These are phyloP conservation scores for Apophysomyces sp. DNA, from an alignment of 371 early-diverging fungal species.

Conservation along the genomic window DNA sequence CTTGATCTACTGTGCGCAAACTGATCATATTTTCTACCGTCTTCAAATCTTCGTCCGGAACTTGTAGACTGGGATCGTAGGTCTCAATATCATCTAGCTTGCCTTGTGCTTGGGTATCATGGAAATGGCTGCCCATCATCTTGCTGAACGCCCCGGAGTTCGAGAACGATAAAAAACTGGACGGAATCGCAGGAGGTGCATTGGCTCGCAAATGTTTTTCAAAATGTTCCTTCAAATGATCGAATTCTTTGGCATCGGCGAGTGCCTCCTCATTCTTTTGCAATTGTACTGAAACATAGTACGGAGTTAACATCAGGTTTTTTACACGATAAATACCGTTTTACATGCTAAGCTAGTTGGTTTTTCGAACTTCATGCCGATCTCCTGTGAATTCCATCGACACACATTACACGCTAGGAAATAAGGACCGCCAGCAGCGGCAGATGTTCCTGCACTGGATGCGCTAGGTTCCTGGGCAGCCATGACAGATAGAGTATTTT, in stretches of 20 bases:
- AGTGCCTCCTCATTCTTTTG: conserved; percentile 74
- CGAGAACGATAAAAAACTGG: conserved; percentile 42
- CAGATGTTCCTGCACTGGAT: conserved; percentile 15
- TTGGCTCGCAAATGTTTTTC: conserved; percentile 64
- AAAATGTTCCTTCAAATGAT: conserved; percentile 78
- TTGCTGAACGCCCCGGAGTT: conserved; percentile 40
- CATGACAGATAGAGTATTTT: conserved; percentile 80
- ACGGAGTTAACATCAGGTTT: neutral
- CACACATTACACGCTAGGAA: conserved; percentile 83
- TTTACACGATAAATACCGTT: conserved; percentile 6
- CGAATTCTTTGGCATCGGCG: conserved; percentile 80
- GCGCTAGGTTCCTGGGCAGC: conserved; percentile 57
- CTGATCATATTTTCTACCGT: conserved; percentile 49
- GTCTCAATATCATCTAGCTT: conserved; percentile 50
- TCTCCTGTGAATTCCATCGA: conserved; percentile 90
- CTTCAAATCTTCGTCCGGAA: conserved; percentile 47
- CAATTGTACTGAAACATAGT: conserved; percentile 58
- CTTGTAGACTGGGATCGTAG: conserved; percentile 49
- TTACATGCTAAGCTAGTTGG: conserved; percentile 88
- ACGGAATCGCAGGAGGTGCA: conserved; percentile 36
- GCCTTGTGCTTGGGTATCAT: conserved; percentile 28
- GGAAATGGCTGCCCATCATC: conserved; percentile 35
- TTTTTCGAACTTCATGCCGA: conserved; percentile 87
- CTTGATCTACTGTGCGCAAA: conserved; percentile 41
- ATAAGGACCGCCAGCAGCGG: conserved; percentile 49